Evolutionary conservation across 2,329 filamentous ascomycete species (phyloP).

Genomic region (Penicillium sp.): DNA sequence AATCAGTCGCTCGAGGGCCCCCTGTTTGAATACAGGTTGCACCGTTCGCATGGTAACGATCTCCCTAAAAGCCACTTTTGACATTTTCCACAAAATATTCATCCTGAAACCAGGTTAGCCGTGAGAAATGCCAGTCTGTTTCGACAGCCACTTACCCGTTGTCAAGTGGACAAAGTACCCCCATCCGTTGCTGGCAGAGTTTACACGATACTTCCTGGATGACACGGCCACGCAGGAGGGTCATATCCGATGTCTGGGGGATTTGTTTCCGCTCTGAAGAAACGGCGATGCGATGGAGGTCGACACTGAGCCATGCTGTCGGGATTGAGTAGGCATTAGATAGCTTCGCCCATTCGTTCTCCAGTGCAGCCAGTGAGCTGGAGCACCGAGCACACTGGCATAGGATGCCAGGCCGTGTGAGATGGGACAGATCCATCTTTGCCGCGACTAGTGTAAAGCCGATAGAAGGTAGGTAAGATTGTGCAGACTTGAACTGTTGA

Average conservation of each 20-base stretch:
- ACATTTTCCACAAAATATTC: slow-evolving; percentile 40
- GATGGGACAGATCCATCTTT: slow-evolving; percentile 34
- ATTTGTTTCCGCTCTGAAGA: slow-evolving; percentile 36
- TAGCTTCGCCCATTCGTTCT: slow-evolving; percentile 42
- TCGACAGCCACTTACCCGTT: slow-evolving; percentile 31
- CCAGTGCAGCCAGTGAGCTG: slow-evolving; percentile 40
- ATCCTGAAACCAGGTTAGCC: slow-evolving; percentile 20
- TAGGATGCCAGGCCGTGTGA: slow-evolving; percentile 37
- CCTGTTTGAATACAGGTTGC: slow-evolving; percentile 34
- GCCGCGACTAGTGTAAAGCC: slow-evolving; percentile 6
- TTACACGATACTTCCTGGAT: slow-evolving; percentile 38
- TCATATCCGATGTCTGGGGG: slow-evolving; percentile 35
- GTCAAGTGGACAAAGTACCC: slow-evolving; percentile 33
- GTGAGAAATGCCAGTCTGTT: not conserved
- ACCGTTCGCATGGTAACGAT: slow-evolving; percentile 40
- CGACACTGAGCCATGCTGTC: slow-evolving; percentile 37
- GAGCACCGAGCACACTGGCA: slow-evolving; percentile 38
- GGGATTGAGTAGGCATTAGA: slow-evolving; percentile 36
- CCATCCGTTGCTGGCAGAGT: slow-evolving; percentile 38
- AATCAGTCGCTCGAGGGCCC: slow-evolving; percentile 30
- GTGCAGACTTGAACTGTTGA: slow-evolving; percentile 15
- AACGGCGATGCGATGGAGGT: slow-evolving; percentile 36
- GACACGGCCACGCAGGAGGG: slow-evolving; percentile 32
- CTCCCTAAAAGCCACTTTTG: slow-evolving; percentile 38
- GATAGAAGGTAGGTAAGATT: slow-evolving; percentile 11